Conservation (phyloP, 805 yeast genomes). For the Yamadazyma insecticola region DNA sequence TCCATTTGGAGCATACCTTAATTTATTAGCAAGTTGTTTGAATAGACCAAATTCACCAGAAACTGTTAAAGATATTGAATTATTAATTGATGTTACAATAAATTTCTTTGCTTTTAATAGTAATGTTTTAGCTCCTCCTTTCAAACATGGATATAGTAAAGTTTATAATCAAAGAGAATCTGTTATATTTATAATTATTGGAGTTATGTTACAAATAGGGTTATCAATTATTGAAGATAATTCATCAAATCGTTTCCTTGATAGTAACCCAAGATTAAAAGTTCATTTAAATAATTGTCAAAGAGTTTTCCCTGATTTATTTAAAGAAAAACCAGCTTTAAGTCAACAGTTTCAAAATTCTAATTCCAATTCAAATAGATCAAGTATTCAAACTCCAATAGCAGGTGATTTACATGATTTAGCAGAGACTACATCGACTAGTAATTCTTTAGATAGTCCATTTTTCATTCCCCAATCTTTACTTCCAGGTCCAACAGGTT, state of each 20-base stretch:
- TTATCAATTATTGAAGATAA: conserved; percentile 19
- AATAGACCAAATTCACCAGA: conserved; percentile 27
- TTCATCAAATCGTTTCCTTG: conserved; percentile 13
- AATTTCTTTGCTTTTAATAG: conserved; percentile 12
- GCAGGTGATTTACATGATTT: background rate
- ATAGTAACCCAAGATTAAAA: conserved; percentile 12
- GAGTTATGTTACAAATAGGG: conserved; percentile 17
- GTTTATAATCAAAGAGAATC: conserved; percentile 14
- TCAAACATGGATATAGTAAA: conserved; percentile 1
- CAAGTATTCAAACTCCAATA: background rate
- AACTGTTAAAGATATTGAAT: conserved; percentile 21
- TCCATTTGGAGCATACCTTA: conserved; percentile 29
- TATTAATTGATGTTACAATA: conserved; percentile 19
- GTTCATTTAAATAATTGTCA: conserved; percentile 15
- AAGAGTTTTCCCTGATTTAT: conserved; percentile 17
- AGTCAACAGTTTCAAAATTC: background rate
- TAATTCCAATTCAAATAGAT: background rate
- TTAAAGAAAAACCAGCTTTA: background rate
- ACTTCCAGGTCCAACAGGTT: conserved; percentile 13
- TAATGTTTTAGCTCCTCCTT: conserved; percentile 2
- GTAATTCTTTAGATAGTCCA: conserved; percentile 5
- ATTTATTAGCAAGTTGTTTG: conserved; percentile 23
- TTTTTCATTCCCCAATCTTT: conserved; percentile 3
- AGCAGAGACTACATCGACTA: background rate
- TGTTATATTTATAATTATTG: conserved; percentile 15